Conservation (phyloP, 176 grass and related monocot species). For the Pontederia crassipes region DNA sequence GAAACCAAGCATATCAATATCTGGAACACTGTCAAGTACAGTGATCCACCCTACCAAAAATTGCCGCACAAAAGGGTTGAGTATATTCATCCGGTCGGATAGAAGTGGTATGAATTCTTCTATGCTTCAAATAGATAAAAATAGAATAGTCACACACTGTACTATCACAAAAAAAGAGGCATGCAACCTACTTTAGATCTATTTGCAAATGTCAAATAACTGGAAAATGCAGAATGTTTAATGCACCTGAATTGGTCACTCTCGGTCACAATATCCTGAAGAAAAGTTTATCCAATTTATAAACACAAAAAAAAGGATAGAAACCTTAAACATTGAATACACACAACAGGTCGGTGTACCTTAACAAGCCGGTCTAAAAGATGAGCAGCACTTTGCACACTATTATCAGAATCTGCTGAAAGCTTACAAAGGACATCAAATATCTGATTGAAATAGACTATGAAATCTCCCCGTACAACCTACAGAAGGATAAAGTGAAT, state of each 20-base stretch:
- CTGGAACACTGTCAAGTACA: constrained; percentile 95
- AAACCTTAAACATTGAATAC: neutral
- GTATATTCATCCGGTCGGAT: constrained; percentile 96
- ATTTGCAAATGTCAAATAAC: neutral
- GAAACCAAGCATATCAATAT: constrained; percentile 99
- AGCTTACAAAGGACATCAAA: constrained; percentile 97
- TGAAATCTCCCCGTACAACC: constrained; percentile 99
- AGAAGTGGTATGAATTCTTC: constrained; percentile 99
- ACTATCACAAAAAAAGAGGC: constrained; percentile 12
- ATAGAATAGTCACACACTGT: too few relatives aligned
- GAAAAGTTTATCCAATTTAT: constrained; percentile 7
- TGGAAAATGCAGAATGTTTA: constrained; percentile 15
- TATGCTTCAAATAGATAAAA: constrained; percentile 58
- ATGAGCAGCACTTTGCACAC: constrained; percentile 98
- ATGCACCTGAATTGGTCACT: constrained; percentile 97
- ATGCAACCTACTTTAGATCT: constrained; percentile 14
- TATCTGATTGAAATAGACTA: constrained; percentile 93
- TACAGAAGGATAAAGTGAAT: constrained; percentile 8
- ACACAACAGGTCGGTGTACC: constrained; percentile 23
- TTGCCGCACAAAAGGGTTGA: constrained; percentile 92
- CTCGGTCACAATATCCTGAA: constrained; percentile 98
- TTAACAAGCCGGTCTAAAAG: constrained; percentile 98
- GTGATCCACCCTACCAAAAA: constrained; percentile 99
- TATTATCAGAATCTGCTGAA: constrained; percentile 89
- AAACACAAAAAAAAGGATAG: constrained; percentile 15